A percentile compares a stretch with the other conserved stretches of the same genome.
Evolutionary conservation across 2,329 filamentous ascomycete species (phyloP).

Genomic region (Pseudocercospora pini-densiflorae): DNA sequence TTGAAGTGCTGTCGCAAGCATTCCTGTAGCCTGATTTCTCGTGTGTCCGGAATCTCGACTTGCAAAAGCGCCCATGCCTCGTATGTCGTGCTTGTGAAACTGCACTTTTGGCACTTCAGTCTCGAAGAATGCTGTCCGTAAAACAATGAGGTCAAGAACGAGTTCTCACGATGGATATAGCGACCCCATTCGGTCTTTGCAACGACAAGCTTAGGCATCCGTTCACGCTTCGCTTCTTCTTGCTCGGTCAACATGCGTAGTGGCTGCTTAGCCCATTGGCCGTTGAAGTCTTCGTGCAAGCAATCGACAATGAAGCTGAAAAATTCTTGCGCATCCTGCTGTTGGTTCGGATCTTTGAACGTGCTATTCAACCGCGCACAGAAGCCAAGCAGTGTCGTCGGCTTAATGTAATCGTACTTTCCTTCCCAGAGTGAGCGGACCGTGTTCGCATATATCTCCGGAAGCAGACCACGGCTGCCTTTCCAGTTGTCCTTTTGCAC

Average conservation of each 20-base stretch:
- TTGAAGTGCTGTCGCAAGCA: constrained; percentile 73
- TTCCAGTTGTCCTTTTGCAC: constrained; percentile 67
- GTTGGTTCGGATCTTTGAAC: constrained; percentile 59
- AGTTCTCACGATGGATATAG: constrained; percentile 74
- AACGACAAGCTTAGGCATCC: constrained; percentile 65
- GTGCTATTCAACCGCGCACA: constrained; percentile 68
- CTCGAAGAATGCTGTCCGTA: constrained; percentile 70
- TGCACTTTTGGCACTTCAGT: constrained; percentile 65
- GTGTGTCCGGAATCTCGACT: constrained; percentile 69
- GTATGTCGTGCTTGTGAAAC: constrained; percentile 67
- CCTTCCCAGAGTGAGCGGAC: constrained; percentile 67
- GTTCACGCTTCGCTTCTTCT: constrained; percentile 65
- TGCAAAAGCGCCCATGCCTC: constrained; percentile 73
- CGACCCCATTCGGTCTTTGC: constrained; percentile 75
- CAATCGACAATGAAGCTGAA: constrained; percentile 80
- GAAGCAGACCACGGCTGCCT: constrained; percentile 66
- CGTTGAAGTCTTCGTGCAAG: constrained; percentile 85
- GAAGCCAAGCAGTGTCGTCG: constrained; percentile 59
- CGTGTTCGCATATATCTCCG: constrained; percentile 65
- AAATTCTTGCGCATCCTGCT: constrained; percentile 94
- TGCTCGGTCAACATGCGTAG: constrained; percentile 62
- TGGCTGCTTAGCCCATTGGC: constrained; percentile 63
- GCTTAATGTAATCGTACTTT: constrained; percentile 53
- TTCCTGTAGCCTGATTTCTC: constrained; percentile 65
- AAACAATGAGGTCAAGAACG: constrained; percentile 80